These are phyloP conservation scores for Lathyrus aphaca DNA, from an alignment of 306 rosid species.

Conservation along the genomic window DNA sequence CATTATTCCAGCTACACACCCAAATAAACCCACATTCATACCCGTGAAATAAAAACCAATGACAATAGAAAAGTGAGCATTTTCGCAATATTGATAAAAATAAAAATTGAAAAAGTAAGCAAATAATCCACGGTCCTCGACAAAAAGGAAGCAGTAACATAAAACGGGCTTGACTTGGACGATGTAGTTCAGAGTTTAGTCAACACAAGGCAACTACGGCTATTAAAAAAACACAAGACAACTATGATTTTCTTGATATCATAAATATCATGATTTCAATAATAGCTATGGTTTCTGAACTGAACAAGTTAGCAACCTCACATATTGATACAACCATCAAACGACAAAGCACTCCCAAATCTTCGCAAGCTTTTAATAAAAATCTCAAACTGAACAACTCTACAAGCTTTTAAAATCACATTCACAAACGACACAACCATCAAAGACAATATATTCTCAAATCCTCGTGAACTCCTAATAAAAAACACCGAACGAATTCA, in stretches of 20 bases:
- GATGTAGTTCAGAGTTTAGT: conserved; percentile 22
- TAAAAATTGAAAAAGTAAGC: not conserved
- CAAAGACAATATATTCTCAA: not conserved
- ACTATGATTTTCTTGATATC: conserved; percentile 1
- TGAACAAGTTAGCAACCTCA: not conserved
- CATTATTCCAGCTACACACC: conserved; percentile 25
- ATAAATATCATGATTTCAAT: conserved; percentile 10
- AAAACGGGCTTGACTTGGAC: not conserved
- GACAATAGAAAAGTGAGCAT: conserved; percentile 19
- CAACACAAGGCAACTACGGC: conserved; percentile 7
- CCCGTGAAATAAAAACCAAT: not conserved
- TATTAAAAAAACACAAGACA: not conserved
- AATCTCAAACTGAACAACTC: not conserved
- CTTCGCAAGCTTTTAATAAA: not conserved
- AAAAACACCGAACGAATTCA: not conserved
- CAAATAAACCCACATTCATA: conserved; percentile 33
- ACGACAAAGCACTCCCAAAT: not conserved
- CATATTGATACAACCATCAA: conserved; percentile 7
- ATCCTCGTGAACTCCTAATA: not conserved
- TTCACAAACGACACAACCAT: not conserved
- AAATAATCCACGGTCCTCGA: not conserved
- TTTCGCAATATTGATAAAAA: conserved; percentile 5
- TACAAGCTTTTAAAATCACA: not conserved
- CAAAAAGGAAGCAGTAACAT: not conserved
- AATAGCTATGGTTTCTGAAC: conserved; percentile 12